Evolutionary conservation across 768 basidiomycete genomes (phyloP).

Genomic region (Tephrocybe sp.): DNA sequence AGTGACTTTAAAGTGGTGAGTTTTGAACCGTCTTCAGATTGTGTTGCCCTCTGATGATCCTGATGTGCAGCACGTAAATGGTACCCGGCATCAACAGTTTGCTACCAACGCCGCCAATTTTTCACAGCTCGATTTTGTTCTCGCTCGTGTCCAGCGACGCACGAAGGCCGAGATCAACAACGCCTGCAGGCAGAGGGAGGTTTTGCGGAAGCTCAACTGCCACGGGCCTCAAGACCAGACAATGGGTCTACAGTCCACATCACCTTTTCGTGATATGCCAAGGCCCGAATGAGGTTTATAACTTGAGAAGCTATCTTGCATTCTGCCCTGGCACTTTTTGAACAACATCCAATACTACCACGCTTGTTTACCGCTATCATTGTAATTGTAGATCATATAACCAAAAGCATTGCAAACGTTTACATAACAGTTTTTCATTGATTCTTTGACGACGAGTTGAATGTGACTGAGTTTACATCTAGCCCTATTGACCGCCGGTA

Average conservation of each 20-base stretch:
- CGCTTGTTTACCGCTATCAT: neutral
- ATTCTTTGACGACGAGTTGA: too few species aligned
- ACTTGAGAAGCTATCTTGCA: neutral
- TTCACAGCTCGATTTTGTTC: slow-evolving; percentile 68
- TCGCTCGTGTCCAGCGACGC: slow-evolving; percentile 55
- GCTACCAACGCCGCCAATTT: slow-evolving; percentile 80
- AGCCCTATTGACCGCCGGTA: too few species aligned
- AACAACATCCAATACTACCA: neutral
- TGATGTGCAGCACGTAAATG: slow-evolving; percentile 59
- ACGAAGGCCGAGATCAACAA: slow-evolving; percentile 31
- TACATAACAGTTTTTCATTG: neutral
- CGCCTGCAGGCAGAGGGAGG: slow-evolving; percentile 22
- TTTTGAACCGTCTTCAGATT: slow-evolving; percentile 9
- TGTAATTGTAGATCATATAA: slow-evolving; percentile 1
- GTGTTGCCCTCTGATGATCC: neutral
- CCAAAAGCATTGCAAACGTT: neutral
- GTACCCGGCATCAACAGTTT: slow-evolving; percentile 73
- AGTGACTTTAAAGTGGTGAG: slow-evolving; percentile 81
- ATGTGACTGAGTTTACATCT: too few species aligned
- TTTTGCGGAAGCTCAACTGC: slow-evolving; percentile 12
- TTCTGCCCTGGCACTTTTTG: neutral
- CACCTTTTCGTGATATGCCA: too few species aligned
- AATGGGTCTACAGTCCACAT: neutral
- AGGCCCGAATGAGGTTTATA: too few species aligned
- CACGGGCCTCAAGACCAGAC: neutral